Percentiles rank a stretch among this genome's conserved stretches.
Conservation (phyloP, 345 rosid genomes). For the Hibiscus trionum region DNA sequence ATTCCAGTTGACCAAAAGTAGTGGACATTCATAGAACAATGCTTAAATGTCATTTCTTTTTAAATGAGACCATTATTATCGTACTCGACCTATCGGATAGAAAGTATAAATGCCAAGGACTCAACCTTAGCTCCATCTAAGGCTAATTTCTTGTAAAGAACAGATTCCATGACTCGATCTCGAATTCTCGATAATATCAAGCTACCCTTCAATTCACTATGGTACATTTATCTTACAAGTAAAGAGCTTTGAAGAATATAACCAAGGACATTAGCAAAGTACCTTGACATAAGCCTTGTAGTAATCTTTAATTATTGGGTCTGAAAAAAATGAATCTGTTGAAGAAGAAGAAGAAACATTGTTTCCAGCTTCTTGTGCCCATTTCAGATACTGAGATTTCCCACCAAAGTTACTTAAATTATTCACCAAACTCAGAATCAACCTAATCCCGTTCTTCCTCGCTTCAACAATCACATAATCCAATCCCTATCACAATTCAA, state of each 20-base stretch:
- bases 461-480: slow-evolving; percentile 44
- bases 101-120: neutral
- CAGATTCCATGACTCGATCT: slow-evolving; percentile 19
- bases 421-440: slow-evolving; percentile 44
- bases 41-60: neutral
- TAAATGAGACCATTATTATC: neutral
- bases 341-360: slow-evolving; percentile 11
- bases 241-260: neutral
- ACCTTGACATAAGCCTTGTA: slow-evolving; percentile 16
- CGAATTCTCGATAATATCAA: neutral
- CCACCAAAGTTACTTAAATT: slow-evolving; percentile 46
- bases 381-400: slow-evolving; percentile 38
- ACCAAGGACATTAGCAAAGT: neutral
- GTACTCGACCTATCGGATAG: neutral
- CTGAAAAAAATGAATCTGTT: slow-evolving; percentile 11
- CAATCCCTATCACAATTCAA: slow-evolving; percentile 25
- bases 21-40: neutral
- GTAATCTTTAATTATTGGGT: slow-evolving; percentile 12
- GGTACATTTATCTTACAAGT: neutral
- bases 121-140: neutral
- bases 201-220: neutral
- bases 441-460: slow-evolving; percentile 28
- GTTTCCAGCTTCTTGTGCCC: slow-evolving; percentile 23
- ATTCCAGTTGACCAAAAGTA: neutral
- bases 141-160: neutral